Evolutionary conservation across 441 rosid genomes (phyloP), one percentile per base, ranked within the genome.

Genomic region (Geranium incanum): DNA sequence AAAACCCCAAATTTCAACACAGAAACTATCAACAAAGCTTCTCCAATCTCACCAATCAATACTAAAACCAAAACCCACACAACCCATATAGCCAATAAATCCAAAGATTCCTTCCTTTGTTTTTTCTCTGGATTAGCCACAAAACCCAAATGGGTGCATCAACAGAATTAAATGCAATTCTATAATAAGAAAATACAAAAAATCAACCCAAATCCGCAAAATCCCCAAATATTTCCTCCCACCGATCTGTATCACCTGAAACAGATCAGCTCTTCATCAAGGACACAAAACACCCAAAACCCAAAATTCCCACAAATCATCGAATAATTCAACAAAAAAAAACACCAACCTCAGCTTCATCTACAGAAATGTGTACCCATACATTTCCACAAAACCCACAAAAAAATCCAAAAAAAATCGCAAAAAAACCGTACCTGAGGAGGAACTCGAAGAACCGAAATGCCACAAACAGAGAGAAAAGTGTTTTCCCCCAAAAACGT

Each of bases 191-290:
- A 57, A n/a, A 57, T n/a, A 57, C 19, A n/a, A 15, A 57, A 57
- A 16, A 15, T 57, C 18, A 57, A 57, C 3, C 7, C 15, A 57
- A 16, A 57, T 4, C 16, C 63, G 16, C 19, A 57, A 57, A 57
- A 16, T 15, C 16, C 60, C 60, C 15, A 3, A 52, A 13, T 3
- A 52, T n/a, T 3, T 5, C 63, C 63, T 16, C 19, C 63, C 19
- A 57, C 63, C 63, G 19, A 57, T 57, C 19, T 16, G 57, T 50
- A 12, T 50, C 16, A 11, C 57, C 57, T 11, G 63, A 16, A 57
- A 57, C 63, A 57, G 63, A 57, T 57, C 63, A 57, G 63, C 63
- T 57, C 19, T 50, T 19, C 63, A 57, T 57, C 8, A 6, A 57
- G 63, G 15, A 16, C 15, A 57, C 6, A n/a, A 57, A 16, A 57